phyloP scores from a whole-genome alignment of 331 rosid species.

The Rosa hybrid region DNA sequence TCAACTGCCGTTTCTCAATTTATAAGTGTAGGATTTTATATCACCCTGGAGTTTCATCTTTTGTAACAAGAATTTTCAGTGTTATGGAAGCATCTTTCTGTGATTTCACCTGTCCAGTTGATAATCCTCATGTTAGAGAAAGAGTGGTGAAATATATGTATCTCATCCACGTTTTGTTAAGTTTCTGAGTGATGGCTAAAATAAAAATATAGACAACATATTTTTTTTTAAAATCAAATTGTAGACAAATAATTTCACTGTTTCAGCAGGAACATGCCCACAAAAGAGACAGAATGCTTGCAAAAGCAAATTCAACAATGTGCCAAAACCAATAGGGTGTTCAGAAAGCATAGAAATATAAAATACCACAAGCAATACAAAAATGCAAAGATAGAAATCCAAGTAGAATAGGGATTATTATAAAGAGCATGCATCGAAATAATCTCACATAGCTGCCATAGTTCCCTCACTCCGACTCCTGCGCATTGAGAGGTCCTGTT shows the following conservation, averaged over 20 bases:
- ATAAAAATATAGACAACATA: neutral
- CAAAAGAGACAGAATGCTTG: neutral
- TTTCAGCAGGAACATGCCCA: neutral
- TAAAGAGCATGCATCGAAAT: conserved; percentile 6
- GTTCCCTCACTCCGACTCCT: conserved; percentile 81
- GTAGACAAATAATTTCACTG: neutral
- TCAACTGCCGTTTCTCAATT: no score
- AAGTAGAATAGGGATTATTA: neutral
- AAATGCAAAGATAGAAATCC: conserved; percentile 24
- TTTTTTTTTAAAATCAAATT: neutral
- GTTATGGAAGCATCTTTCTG: neutral
- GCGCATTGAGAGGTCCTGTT: conserved; percentile 45
- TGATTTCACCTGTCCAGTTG: neutral
- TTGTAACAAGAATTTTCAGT: neutral
- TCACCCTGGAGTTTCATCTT: neutral
- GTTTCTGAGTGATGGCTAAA: neutral
- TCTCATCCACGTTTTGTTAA: neutral
- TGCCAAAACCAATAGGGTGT: neutral
- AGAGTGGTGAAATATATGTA: neutral
- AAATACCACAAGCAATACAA: neutral
- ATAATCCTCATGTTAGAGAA: neutral
- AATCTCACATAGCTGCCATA: conserved; percentile 56
- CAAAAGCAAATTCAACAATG: neutral
- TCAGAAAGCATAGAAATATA: neutral
- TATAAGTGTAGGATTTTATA: no score